Evolutionary conservation across 75 land plant species (phyloP), one percentile per base, ranked within the genome.

Genomic region (Gnetum montanum): DNA sequence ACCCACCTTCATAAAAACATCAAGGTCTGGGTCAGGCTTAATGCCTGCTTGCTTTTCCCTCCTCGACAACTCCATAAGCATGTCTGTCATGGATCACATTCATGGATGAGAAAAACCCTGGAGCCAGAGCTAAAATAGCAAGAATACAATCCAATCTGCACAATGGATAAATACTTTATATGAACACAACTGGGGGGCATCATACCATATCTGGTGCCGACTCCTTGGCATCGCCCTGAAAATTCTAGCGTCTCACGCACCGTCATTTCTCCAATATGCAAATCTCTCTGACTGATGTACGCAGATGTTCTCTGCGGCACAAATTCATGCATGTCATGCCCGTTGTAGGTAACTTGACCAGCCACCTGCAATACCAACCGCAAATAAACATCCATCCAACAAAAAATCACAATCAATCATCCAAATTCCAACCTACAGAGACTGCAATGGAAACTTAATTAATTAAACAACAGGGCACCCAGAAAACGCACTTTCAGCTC

Each of bases 241-340:
- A 91, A 91, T 46, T 87, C 97, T 16, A 91, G 23, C 1, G 88
- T 91, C 35, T 91, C 97, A 35, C 88, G 65, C 7, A 88, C 97
- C 1, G 97, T 91, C 78, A 91, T 70, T 37, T 87, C 88, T 4
- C 78, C 88, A 40, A 65, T 47, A 40, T 87, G 97, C 19, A 88
- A 65, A 53, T 91, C 97, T 47, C 79, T 74, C 40, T 91, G 97
- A 49, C 93, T 83, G 24, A 91, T 88, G 56, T 91, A 91, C 5
- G 88, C 93, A 25, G 79, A 73, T 1, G 93, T 87, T 35, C 85
- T 75, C 51, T 87, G 73, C 20, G 93, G 93, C 16, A 77, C 64
- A 46, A 91, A 91, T 19, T 91, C 97, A 1, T 28, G 4, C 57
- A 91, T 43, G 41, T 81, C 83, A 51, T 87, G 94, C 0, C 97